Base-by-base conservation (phyloP, 306 rosid genomes). In the Quercus glauca region DNA sequence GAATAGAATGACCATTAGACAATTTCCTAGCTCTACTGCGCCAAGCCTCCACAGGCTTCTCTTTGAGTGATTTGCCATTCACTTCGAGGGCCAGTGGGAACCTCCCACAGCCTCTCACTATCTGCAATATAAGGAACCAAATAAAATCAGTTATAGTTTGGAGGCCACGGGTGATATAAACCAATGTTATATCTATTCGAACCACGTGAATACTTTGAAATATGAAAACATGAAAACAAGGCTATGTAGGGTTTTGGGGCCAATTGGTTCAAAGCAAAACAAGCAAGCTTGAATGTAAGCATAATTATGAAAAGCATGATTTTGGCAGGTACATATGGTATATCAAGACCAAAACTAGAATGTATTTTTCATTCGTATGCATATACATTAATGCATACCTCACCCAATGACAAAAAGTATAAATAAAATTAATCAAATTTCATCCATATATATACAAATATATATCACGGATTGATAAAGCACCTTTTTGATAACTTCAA, bases 41-140 rank as follows among this genome's bases (percentile, higher is more conserved):
- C 94, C 93, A 90, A 33, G 71, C 23, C 33, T 79, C 83, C 52
- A 5, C 20, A 23, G 89, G 73, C 41, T 59, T 59, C 33, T 43
- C 49, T 0, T 86, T 61, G 57, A 90, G 89, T 56, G 97, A 85
- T 73, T 71, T 63, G 5, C 84, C 88, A 23, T 74, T 79, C 73
- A 88, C 84, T 75, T 73, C 59, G 35, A 92, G 84, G 0, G 89
- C 88, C 56, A 90, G 82, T 0, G 97, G 93, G 55, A 74, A 82
- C 67, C 89, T 89, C 77, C 78, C 81, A 64, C 89, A 88, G 73
- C 43, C 70, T 82, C 49, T 57, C 81, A 92, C 86, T 63, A 84
- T 81, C 94, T 91, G 83, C 79, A 79, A 69, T 49, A 78, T 41
- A 83, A 37, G n/a, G 49, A 83, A 61, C 9, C n/a, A 45, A 73